Conservation (phyloP, 129 eudicot genomes). For the Dittrichia graveolens region DNA sequence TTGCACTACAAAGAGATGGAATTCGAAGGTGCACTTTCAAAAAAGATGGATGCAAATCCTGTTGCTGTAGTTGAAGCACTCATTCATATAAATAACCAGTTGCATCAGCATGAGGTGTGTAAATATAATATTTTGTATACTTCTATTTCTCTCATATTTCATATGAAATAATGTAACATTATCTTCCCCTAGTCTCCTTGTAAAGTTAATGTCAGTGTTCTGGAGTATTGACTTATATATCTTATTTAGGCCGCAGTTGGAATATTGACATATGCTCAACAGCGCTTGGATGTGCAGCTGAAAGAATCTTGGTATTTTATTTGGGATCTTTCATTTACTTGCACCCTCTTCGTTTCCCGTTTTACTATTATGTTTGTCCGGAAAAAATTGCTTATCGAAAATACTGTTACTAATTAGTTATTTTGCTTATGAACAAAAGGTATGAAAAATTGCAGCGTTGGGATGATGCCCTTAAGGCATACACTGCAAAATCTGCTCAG, state of each 20-base stretch:
- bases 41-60: constrained; percentile 96
- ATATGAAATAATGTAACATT: not conserved
- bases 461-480: constrained; percentile 97
- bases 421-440: constrained; percentile 52
- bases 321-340: constrained; percentile 9
- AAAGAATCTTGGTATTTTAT: constrained; percentile 88
- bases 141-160: not conserved
- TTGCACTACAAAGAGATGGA: constrained; percentile 98
- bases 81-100: constrained; percentile 94
- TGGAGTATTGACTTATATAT: constrained; percentile 20
- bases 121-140: constrained; percentile 12
- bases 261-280: constrained; percentile 91
- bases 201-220: not conserved
- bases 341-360: not conserved
- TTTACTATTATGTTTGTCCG: not conserved
- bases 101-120: constrained; percentile 96
- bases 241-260: constrained; percentile 90
- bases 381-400: not conserved
- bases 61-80: constrained; percentile 96
- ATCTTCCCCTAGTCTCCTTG: not conserved
- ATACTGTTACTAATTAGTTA: constrained; percentile 21
- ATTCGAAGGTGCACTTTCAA: constrained; percentile 91
- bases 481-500: constrained; percentile 81
- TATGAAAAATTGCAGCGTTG: constrained; percentile 96
- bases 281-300: constrained; percentile 82